Conservation (phyloP, 2,329 filamentous ascomycete genomes). For the Davidsoniella eucalypti region DNA sequence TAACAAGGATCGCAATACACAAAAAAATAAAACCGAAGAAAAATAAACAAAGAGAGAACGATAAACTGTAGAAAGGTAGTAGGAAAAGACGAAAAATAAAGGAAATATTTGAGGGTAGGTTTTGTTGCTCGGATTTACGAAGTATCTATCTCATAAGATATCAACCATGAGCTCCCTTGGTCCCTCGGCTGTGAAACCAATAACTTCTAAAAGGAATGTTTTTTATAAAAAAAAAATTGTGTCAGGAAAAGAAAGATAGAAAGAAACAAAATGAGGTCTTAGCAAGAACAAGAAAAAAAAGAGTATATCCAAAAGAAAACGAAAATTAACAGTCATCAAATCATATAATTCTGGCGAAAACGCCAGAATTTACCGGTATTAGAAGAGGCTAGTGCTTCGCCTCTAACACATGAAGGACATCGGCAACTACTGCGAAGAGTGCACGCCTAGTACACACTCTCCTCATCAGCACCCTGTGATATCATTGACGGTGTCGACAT, state of each 20-base stretch:
- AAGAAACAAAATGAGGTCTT: slow-evolving; percentile 27
- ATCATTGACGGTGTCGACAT: slow-evolving; percentile 57
- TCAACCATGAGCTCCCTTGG: too few relatives aligned
- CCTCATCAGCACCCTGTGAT: slow-evolving; percentile 53
- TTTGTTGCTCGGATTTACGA: too few relatives aligned
- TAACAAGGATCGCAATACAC: neutral
- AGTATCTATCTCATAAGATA: too few relatives aligned
- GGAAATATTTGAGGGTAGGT: slow-evolving; percentile 13
- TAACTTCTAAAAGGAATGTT: slow-evolving; percentile 17
- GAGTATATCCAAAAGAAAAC: slow-evolving; percentile 14
- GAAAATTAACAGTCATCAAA: slow-evolving; percentile 6
- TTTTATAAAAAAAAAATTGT: slow-evolving; percentile 22
- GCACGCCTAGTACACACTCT: slow-evolving; percentile 50
- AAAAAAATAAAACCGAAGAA: neutral
- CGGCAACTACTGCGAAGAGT: slow-evolving; percentile 19
- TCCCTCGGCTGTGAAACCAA: too few relatives aligned
- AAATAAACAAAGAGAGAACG: slow-evolving; percentile 16
- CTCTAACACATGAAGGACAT: neutral
- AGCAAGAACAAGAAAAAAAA: slow-evolving; percentile 15
- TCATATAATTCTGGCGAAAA: slow-evolving; percentile 9
- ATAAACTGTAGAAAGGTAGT: slow-evolving; percentile 8
- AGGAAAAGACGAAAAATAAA: slow-evolving; percentile 21
- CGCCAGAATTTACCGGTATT: slow-evolving; percentile 19
- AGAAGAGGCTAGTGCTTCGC: slow-evolving; percentile 17
- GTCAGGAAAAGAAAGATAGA: slow-evolving; percentile 25